A percentile compares a stretch with the other conserved stretches of the same genome.
Evolutionary conservation across 768 basidiomycete species (phyloP).

Genomic region (Tricholoma hemisulphureum): DNA sequence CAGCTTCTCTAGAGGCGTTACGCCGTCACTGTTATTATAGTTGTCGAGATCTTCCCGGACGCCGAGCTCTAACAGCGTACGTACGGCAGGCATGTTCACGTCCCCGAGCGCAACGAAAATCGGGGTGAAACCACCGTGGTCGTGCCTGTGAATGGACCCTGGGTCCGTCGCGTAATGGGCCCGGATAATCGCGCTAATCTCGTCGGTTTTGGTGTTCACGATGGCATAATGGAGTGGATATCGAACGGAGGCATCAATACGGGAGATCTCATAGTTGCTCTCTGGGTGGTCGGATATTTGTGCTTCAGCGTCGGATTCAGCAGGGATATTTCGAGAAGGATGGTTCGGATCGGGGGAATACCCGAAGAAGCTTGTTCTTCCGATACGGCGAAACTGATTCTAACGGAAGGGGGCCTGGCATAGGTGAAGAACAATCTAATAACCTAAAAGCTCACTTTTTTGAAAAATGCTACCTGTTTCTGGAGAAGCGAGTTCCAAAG

Average conservation of each 20-base stretch:
- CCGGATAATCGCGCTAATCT: background rate
- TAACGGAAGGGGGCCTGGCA: background rate
- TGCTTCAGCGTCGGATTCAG: slow-evolving; percentile 2
- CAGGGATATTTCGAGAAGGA: slow-evolving; percentile 16
- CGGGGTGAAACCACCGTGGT: slow-evolving; percentile 15
- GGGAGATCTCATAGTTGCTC: background rate
- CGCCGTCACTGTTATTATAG: slow-evolving; percentile 8
- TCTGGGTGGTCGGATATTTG: background rate
- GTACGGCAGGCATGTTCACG: slow-evolving; percentile 9
- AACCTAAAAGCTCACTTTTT: slow-evolving; percentile 3
- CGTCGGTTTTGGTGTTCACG: background rate
- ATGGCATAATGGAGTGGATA: slow-evolving; percentile 3
- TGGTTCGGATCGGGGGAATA: slow-evolving; percentile 20
- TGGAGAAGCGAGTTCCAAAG: background rate
- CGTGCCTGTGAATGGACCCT: slow-evolving; percentile 8
- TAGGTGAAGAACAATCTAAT: background rate
- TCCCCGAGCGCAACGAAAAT: slow-evolving; percentile 8
- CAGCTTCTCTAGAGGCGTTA: slow-evolving; percentile 12
- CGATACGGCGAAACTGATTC: slow-evolving; percentile 27
- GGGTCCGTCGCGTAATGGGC: slow-evolving; percentile 4
- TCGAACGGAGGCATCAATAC: background rate
- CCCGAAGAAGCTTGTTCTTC: slow-evolving; percentile 23
- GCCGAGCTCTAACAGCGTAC: slow-evolving; percentile 10
- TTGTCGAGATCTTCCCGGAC: slow-evolving; percentile 11
- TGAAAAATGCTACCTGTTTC: slow-evolving; percentile 3